These are phyloP conservation scores for Isoetes engelmannii DNA, from an alignment of 83 land plant species.

Conservation along the genomic window DNA sequence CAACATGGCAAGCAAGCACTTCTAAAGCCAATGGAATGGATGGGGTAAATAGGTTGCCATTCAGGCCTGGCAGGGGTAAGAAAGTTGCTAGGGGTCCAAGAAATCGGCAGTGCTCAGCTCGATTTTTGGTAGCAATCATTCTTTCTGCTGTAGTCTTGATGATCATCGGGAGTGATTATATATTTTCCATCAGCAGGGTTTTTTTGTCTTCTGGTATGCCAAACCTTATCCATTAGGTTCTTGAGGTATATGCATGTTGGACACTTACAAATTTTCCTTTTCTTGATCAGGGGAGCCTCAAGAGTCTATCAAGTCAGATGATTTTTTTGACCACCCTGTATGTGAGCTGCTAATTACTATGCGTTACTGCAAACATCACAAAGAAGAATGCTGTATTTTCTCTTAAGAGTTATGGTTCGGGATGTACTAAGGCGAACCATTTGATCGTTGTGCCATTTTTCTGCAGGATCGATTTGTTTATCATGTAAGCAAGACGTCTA, in stretches of 20 bases:
- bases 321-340: conserved; percentile 1
- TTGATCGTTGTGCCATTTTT: too few relatives aligned
- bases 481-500: too few relatives aligned
- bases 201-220: neutral
- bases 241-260: neutral
- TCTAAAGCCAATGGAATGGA: too few relatives aligned
- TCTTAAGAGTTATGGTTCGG: too few relatives aligned
- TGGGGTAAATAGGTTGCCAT: too few relatives aligned
- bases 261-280: neutral
- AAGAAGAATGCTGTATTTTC: too few relatives aligned
- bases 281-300: too few relatives aligned
- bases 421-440: too few relatives aligned
- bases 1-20: too few relatives aligned
- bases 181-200: neutral
- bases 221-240: neutral
- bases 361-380: neutral
- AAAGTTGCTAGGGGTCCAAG: too few relatives aligned
- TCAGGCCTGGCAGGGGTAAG: too few relatives aligned
- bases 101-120: neutral
- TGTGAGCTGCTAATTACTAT: neutral
- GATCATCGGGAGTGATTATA: conserved; percentile 1
- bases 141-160: neutral
- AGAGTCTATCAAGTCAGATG: neutral
- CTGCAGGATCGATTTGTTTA: too few relatives aligned
- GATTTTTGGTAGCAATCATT: neutral